Base-by-base conservation (phyloP, 192 early-diverging fungal genomes). In the Chytriomyces sp. region DNA sequence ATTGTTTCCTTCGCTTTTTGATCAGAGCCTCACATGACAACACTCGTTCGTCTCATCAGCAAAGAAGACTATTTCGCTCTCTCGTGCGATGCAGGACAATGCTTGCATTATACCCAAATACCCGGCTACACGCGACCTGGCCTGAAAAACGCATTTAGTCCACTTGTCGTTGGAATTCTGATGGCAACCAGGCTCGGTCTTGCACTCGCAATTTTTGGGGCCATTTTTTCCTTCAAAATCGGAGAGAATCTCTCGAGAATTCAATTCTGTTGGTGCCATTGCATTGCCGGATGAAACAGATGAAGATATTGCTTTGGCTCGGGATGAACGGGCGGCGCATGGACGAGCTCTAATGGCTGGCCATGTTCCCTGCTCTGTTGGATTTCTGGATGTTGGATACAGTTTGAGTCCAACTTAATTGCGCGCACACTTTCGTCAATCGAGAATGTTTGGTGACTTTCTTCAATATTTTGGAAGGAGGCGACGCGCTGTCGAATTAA, bases 331-430 rank as follows among this genome's bases (percentile, higher is more conserved):
- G 35, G 35, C 35, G 35, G 35, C 35, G 35, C 64, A 65, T 65
- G 26, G 74, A n/a, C 50, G 79, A 59, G 48, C 49, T 16, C 63
- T 94, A 48, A 94, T 93, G 93, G 82, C 89, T 0, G 85, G 92
- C 49, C 93, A 94, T 67, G 88, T 86, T 7, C 91, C 92, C 18
- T 86, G 90, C 1, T 82, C 86, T 20, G 64, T 94, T 4, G 84
- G 87, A 78, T 94, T 93, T 73, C 78, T 86, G n/a, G 81, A 91
- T 64, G 75, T 35, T 1, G 1, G 35, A 4, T 35, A 35, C 35
- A 35, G 35, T 35, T 35, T 35, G 0, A 35, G 35, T 35, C 35
- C 35, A 35, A 2, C 35, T 1, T 35, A 0, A 0, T 2, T 2
- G 28, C 1, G 28, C 0, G 0, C 28, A 35, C 28, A 35, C 0